A percentile compares a stretch with the other conserved stretches of the same genome.
phyloP scores from a whole-genome alignment of 345 rosid species.

The Camelina sativa region DNA sequence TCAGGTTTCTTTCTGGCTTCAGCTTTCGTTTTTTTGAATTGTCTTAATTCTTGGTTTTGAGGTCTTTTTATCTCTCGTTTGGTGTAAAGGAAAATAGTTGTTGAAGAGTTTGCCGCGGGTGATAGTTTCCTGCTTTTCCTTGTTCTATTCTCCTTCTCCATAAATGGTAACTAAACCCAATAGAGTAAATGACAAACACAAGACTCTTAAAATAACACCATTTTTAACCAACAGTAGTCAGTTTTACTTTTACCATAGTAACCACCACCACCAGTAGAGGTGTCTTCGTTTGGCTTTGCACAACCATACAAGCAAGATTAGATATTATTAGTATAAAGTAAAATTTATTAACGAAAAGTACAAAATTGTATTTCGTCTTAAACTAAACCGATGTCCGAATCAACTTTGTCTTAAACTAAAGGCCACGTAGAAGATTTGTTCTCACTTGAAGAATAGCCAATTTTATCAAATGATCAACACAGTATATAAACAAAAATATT shows the following conservation, averaged over 20 bases:
- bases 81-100: slow-evolving; percentile 32
- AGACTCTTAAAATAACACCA: background rate
- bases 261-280: background rate
- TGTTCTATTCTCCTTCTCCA: background rate
- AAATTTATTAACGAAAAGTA: too few relatives aligned
- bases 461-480: background rate
- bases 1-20: slow-evolving; percentile 15
- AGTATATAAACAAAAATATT: background rate
- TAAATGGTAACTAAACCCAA: slow-evolving; percentile 4
- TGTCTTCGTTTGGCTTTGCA: too few relatives aligned
- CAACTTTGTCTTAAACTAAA: background rate
- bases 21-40: slow-evolving; percentile 26
- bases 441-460: background rate
- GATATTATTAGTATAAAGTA: too few relatives aligned
- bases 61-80: background rate
- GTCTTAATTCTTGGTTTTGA: slow-evolving; percentile 21
- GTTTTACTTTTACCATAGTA: too few relatives aligned
- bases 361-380: background rate
- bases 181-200: background rate
- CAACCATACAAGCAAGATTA: too few relatives aligned
- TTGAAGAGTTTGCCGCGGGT: slow-evolving; percentile 12
- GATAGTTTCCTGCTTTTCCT: background rate
- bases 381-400: background rate
- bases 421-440: background rate
- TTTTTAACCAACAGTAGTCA: background rate